Evolutionary conservation across 345 rosid species (phyloP).

Genomic region (Noccaea bulbosa): DNA sequence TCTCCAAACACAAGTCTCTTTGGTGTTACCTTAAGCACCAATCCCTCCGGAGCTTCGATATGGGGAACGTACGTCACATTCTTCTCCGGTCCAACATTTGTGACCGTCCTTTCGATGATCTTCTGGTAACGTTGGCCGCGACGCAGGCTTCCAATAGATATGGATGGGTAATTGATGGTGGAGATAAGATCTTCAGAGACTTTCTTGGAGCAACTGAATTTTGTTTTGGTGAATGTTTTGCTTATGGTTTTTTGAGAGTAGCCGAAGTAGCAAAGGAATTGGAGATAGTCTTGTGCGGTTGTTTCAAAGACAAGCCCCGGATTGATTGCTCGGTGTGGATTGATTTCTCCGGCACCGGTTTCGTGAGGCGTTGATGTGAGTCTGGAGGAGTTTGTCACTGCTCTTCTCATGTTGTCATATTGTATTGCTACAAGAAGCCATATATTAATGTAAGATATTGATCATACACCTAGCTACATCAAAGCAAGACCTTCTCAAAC

Average conservation of each 20-base stretch:
- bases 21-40: conserved; percentile 62
- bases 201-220: conserved; percentile 57
- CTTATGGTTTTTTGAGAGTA: conserved; percentile 57
- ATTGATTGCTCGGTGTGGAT: conserved; percentile 60
- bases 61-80: conserved; percentile 56
- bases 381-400: conserved; percentile 53
- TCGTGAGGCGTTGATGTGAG: conserved; percentile 61
- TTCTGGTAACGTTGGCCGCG: conserved; percentile 31
- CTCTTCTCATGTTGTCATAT: conserved; percentile 53
- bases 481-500: not conserved
- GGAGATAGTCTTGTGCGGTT: conserved; percentile 53
- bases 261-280: conserved; percentile 64
- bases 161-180: conserved; percentile 71
- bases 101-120: conserved; percentile 55
- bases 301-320: conserved; percentile 83
- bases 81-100: conserved; percentile 57
- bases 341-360: conserved; percentile 71
- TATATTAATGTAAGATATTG: not conserved
- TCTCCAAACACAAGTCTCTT: conserved; percentile 47
- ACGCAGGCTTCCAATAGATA: conserved; percentile 61
- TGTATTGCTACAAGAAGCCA: conserved; percentile 55
- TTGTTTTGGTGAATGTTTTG: conserved; percentile 49
- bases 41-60: conserved; percentile 56
- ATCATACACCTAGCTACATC: not conserved
- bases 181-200: conserved; percentile 52